phyloP scores from a whole-genome alignment of 2,329 filamentous ascomycete species.

The Dothiorella sarmentorum region DNA sequence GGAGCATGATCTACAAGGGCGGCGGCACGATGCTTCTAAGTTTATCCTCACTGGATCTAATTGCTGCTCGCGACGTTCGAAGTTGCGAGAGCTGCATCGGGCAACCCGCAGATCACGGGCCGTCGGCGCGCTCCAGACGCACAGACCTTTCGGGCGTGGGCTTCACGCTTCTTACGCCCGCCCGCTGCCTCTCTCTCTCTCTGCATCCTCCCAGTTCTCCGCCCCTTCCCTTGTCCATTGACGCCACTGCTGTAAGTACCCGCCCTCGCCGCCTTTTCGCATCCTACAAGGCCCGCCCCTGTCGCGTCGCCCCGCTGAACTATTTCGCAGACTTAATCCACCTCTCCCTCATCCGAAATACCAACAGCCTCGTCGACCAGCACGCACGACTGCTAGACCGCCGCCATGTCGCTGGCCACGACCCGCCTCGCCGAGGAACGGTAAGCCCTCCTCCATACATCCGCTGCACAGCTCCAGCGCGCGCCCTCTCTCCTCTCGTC shows the following conservation, averaged over 20 bases:
- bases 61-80: constrained; percentile 1
- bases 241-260: neutral
- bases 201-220: neutral
- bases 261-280: neutral
- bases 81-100: neutral
- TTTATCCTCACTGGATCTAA: constrained; percentile 1
- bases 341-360: constrained; percentile 12
- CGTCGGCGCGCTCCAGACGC: no score
- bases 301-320: neutral
- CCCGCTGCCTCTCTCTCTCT: constrained; percentile 1
- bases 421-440: constrained; percentile 67
- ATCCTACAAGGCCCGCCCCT: neutral
- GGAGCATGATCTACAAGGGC: constrained; percentile 1
- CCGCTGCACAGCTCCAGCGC: neutral
- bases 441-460: constrained; percentile 23
- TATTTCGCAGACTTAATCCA: neutral
- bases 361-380: neutral
- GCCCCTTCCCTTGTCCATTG: neutral
- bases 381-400: neutral
- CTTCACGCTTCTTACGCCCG: no score
- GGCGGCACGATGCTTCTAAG: constrained; percentile 6
- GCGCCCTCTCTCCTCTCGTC: neutral
- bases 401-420: constrained; percentile 76
- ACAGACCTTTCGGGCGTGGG: no score
- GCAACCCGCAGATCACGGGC: neutral